Percentiles rank a stretch among this genome's conserved stretches.
Conservation (phyloP, 208 protist genomes). For the Acanthamoeba polyphaga region DNA sequence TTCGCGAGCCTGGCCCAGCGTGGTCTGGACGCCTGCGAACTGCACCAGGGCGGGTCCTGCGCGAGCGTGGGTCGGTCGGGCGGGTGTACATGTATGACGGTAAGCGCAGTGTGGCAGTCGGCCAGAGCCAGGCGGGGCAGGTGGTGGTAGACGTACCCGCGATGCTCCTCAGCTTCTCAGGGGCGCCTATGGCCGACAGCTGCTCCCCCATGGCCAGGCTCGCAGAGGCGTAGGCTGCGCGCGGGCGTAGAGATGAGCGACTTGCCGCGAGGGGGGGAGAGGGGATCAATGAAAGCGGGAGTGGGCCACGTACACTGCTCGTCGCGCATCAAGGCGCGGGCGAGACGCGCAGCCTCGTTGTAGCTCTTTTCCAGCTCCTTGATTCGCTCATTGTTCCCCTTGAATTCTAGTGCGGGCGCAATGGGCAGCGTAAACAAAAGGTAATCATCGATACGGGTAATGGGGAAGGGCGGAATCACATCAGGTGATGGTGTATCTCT, state of each 20-base stretch:
- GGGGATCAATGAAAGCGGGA: neutral
- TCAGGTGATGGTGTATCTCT: too few species aligned
- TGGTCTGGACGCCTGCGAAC: neutral
- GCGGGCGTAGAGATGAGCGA: too few species aligned
- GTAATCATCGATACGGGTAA: neutral
- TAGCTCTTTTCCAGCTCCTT: conserved; percentile 12
- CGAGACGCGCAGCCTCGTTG: neutral
- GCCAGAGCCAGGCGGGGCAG: neutral
- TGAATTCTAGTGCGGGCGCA: neutral
- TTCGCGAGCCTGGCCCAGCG: conserved; percentile 4
- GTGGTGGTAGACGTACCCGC: neutral
- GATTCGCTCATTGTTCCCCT: neutral
- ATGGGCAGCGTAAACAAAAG: neutral
- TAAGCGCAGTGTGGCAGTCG: too few species aligned
- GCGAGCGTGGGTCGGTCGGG: neutral
- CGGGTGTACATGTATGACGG: neutral
- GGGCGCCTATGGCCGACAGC: neutral
- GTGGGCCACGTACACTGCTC: neutral
- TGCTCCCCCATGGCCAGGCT: conserved; percentile 1
- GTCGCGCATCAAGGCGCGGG: neutral
- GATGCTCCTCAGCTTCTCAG: conserved; percentile 53
- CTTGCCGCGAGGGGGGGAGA: too few species aligned
- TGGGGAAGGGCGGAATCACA: neutral
- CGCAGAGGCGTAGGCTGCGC: neutral
- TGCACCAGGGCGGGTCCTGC: conserved; percentile 6